Percentiles rank a stretch among this genome's conserved stretches.
phyloP scores from a whole-genome alignment of 805 yeast species.

The Candida xiaguanensis region DNA sequence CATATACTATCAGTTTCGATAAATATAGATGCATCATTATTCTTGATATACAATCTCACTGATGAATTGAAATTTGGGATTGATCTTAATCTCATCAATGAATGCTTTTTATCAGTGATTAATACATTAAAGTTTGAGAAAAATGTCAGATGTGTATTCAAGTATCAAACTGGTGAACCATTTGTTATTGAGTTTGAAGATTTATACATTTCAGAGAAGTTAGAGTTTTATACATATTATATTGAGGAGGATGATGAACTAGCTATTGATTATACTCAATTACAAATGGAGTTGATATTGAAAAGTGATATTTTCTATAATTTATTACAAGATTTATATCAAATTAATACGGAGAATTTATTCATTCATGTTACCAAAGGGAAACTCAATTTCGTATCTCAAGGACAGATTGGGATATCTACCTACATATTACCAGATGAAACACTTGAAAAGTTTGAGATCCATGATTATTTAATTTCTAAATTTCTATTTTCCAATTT shows the following conservation, averaged over 20 bases:
- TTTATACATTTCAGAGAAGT: conserved; percentile 33
- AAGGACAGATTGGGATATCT: conserved; percentile 70
- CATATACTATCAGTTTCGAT: conserved; percentile 34
- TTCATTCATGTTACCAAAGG: conserved; percentile 23
- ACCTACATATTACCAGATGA: conserved; percentile 65
- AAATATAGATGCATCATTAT: conserved; percentile 35
- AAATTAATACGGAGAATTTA: conserved; percentile 33
- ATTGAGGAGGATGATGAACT: conserved; percentile 21
- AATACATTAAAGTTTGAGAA: conserved; percentile 14
- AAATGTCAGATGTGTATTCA: conserved; percentile 30
- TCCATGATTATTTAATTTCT: conserved; percentile 24
- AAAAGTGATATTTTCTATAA: conserved; percentile 36
- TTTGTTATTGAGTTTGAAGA: conserved; percentile 41
- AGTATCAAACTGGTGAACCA: conserved; percentile 40
- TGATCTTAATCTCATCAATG: conserved; percentile 32
- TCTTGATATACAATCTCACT: conserved; percentile 23
- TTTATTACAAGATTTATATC: conserved; percentile 32
- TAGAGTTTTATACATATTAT: conserved; percentile 39
- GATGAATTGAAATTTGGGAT: conserved; percentile 25
- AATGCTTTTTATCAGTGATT: conserved; percentile 33
- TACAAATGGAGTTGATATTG: conserved; percentile 34
- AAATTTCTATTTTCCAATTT: conserved; percentile 32
- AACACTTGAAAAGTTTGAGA: conserved; percentile 57
- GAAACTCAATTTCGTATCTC: conserved; percentile 56
- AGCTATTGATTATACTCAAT: conserved; percentile 24